Percentiles rank a stretch among this genome's conserved stretches.
phyloP scores from a whole-genome alignment of 257 asterid species.

The Salvia miltiorrhiza region DNA sequence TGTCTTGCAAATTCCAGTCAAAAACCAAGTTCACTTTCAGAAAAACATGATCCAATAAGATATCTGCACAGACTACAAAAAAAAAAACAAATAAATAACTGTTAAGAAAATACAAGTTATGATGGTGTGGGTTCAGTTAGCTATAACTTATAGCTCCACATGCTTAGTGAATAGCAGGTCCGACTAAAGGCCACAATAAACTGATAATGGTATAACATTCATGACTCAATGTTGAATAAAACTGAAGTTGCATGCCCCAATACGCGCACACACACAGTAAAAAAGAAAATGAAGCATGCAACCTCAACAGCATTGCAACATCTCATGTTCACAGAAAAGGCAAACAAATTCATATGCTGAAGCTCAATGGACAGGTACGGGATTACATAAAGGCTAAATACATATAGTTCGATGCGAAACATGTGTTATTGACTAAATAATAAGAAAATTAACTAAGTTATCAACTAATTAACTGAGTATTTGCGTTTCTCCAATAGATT shows the following conservation, averaged over 20 bases:
- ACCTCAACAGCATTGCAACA: not conserved
- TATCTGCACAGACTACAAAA: constrained; percentile 6
- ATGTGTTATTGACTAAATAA: not conserved
- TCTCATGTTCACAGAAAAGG: not conserved
- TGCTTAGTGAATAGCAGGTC: not conserved
- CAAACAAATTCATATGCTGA: not conserved
- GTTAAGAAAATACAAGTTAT: not conserved
- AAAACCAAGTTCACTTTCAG: constrained; percentile 3
- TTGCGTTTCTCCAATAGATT: not conserved
- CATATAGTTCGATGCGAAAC: not conserved
- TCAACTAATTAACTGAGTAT: not conserved
- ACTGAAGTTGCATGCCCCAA: not conserved
- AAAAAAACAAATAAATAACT: not conserved
- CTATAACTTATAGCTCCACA: not conserved
- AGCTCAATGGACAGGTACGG: not conserved
- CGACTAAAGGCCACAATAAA: not conserved
- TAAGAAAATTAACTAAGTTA: not conserved
- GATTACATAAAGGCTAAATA: not conserved
- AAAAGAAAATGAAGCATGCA: not conserved
- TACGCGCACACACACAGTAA: not conserved
- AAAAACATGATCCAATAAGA: constrained; percentile 4
- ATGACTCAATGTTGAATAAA: not conserved
- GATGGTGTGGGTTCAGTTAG: not conserved
- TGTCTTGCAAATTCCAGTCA: constrained; percentile 2
- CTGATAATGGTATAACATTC: not conserved